These are phyloP conservation scores for Verticillium isaacii DNA, from an alignment of 2,329 filamentous ascomycete genomes.

Conservation along the genomic window DNA sequence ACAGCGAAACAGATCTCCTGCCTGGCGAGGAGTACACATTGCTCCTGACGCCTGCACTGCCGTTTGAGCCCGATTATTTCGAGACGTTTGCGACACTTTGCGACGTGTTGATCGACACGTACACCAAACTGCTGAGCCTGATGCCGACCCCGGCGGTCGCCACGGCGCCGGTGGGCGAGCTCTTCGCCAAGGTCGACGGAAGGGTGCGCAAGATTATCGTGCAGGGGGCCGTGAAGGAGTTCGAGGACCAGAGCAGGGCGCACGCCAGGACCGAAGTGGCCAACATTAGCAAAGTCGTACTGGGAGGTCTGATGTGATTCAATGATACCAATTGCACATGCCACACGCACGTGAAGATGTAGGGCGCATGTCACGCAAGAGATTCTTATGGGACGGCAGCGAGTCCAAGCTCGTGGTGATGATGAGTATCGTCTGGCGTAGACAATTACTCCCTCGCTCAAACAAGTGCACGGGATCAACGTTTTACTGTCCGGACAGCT, in stretches of 20 bases:
- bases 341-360: neutral
- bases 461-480: too few relatives aligned
- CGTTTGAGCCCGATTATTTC: conserved; percentile 96
- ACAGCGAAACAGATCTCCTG: conserved; percentile 60
- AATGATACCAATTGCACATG: neutral
- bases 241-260: conserved; percentile 78
- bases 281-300: conserved; percentile 80
- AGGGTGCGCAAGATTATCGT: conserved; percentile 85
- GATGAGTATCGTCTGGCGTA: too few relatives aligned
- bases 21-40: conserved; percentile 85
- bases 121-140: conserved; percentile 71
- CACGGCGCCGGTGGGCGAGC: conserved; percentile 65
- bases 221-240: conserved; percentile 81
- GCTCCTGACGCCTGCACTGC: conserved; percentile 83
- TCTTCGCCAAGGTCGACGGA: conserved; percentile 86
- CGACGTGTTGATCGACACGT: conserved; percentile 91
- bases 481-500: neutral
- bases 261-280: conserved; percentile 77
- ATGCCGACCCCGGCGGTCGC: conserved; percentile 73
- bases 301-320: conserved; percentile 72
- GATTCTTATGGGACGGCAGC: too few relatives aligned
- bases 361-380: too few relatives aligned
- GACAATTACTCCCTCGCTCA: too few relatives aligned
- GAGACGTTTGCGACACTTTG: conserved; percentile 95
- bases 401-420: too few relatives aligned